phyloP scores from a whole-genome alignment of 2,329 filamentous ascomycete species.

The Fusarium denticulatum region DNA sequence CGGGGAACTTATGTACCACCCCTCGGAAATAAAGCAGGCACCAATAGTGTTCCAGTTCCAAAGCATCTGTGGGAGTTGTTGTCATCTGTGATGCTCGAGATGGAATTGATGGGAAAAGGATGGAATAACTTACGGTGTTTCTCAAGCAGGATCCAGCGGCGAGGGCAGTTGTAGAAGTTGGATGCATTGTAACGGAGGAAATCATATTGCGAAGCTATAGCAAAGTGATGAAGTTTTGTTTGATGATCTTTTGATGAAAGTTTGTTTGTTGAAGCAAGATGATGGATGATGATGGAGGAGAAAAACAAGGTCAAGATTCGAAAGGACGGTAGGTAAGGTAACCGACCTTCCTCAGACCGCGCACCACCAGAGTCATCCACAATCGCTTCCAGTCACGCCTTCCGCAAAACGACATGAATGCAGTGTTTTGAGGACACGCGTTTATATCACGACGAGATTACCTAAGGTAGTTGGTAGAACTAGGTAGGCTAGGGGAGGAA shows the following conservation, averaged over 20 bases:
- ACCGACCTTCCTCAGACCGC: background rate
- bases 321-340: too few relatives aligned
- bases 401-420: too few relatives aligned
- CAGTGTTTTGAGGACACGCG: too few relatives aligned
- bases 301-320: background rate
- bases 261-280: background rate
- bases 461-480: too few relatives aligned
- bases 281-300: background rate
- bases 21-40: slow-evolving; percentile 72
- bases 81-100: background rate
- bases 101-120: background rate
- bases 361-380: too few relatives aligned
- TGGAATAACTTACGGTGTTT: slow-evolving; percentile 40
- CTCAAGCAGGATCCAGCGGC: background rate
- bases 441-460: too few relatives aligned
- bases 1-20: slow-evolving; percentile 75
- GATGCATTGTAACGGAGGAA: slow-evolving; percentile 33
- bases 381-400: too few relatives aligned
- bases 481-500: too few relatives aligned
- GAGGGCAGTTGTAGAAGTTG: slow-evolving; percentile 29
- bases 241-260: background rate
- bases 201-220: background rate
- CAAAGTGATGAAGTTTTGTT: background rate
- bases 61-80: slow-evolving; percentile 67
- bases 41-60: slow-evolving; percentile 83